Evolutionary conservation across 1,284 basidiomycete genomes (phyloP).

Genomic region (Malassezia slooffiae): DNA sequence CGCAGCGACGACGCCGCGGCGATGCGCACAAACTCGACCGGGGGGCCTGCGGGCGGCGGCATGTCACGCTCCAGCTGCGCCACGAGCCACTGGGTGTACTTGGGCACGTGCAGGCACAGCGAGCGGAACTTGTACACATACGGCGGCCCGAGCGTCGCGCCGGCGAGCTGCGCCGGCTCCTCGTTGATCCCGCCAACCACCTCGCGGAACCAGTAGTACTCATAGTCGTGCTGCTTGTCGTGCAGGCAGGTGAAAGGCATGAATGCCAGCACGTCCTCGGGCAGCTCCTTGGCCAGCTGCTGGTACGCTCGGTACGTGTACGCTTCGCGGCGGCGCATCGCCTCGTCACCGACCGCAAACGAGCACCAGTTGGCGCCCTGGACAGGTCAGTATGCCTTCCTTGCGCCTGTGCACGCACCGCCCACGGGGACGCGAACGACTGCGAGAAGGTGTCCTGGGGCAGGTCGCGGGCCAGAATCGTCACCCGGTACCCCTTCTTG

Average conservation of each 20-base stretch:
- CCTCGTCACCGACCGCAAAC: slow-evolving; percentile 48
- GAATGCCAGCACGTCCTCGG: slow-evolving; percentile 21
- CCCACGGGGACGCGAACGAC: slow-evolving; percentile 61
- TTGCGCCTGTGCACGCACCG: slow-evolving; percentile 49
- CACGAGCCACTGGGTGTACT: slow-evolving; percentile 28
- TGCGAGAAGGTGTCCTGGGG: slow-evolving; percentile 56
- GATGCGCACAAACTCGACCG: slow-evolving; percentile 19
- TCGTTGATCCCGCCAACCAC: slow-evolving; percentile 18
- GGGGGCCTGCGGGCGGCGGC: slow-evolving; percentile 13
- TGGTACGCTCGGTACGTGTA: slow-evolving; percentile 24
- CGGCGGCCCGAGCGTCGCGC: slow-evolving; percentile 2
- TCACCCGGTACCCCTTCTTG: slow-evolving; percentile 51
- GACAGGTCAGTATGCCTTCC: not conserved
- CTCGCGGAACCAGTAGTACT: slow-evolving; percentile 24
- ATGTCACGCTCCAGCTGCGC: slow-evolving; percentile 14
- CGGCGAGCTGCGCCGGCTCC: no score
- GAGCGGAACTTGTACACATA: slow-evolving; percentile 25
- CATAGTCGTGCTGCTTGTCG: slow-evolving; percentile 11
- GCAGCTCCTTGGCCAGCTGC: slow-evolving; percentile 17
- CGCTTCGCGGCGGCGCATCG: slow-evolving; percentile 17
- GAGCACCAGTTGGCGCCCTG: slow-evolving; percentile 62
- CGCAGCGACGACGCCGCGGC: slow-evolving; percentile 14
- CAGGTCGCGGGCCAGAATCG: slow-evolving; percentile 58
- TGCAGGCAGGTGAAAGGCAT: slow-evolving; percentile 25
- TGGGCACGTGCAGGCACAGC: slow-evolving; percentile 25